phyloP scores from a whole-genome alignment of 2,329 filamentous ascomycete genomes.

The Fusarium musae region DNA sequence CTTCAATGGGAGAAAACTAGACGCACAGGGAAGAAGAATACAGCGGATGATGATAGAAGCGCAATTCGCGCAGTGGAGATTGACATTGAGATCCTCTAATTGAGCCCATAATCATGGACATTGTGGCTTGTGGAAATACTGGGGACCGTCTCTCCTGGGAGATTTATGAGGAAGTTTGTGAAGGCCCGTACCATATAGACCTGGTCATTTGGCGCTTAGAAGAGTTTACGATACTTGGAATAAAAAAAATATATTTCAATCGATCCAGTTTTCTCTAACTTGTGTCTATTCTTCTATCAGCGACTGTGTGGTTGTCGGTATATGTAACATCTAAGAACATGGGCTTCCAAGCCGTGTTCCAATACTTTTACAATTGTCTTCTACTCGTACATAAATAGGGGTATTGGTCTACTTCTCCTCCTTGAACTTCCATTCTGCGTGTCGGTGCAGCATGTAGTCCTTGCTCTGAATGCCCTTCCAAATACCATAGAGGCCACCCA shows the following conservation, averaged over 20 bases:
- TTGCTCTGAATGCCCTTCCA: constrained; percentile 67
- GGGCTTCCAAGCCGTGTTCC: neutral
- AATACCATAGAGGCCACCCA: constrained; percentile 70
- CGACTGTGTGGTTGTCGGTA: neutral
- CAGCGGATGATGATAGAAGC: constrained; percentile 43
- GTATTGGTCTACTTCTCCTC: constrained; percentile 46
- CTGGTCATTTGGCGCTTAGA: constrained; percentile 34
- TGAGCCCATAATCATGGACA: constrained; percentile 34
- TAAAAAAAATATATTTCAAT: constrained; percentile 38
- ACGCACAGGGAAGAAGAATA: constrained; percentile 42
- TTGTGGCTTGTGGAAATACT: constrained; percentile 42
- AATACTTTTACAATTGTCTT: constrained; percentile 18
- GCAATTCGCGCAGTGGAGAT: constrained; percentile 31
- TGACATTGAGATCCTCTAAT: constrained; percentile 38
- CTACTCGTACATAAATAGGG: constrained; percentile 24
- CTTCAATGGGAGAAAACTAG: constrained; percentile 38
- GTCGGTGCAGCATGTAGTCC: constrained; percentile 65
- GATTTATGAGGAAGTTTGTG: constrained; percentile 36
- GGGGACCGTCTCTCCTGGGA: constrained; percentile 34
- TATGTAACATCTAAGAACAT: neutral
- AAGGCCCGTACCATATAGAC: constrained; percentile 37
- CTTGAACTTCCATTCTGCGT: constrained; percentile 65
- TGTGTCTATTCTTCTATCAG: constrained; percentile 8
- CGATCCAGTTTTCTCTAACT: neutral
- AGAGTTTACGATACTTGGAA: constrained; percentile 33